Evolutionary conservation across 768 basidiomycete species (phyloP), one percentile per base, ranked within the genome.

Genomic region (Boletellus sp.): DNA sequence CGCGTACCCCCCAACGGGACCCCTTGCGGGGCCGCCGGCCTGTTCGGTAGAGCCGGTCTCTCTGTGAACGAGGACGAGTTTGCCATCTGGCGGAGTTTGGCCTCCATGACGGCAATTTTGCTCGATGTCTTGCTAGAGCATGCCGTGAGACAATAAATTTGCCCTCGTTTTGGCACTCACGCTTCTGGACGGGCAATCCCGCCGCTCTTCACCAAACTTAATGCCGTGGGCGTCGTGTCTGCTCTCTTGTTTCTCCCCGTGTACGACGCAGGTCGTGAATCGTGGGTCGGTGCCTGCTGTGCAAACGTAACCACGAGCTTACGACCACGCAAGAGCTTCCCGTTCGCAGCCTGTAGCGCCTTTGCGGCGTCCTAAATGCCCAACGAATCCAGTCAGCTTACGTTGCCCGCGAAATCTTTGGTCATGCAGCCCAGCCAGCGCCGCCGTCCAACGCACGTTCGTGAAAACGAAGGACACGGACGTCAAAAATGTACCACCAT

Each of bases 21-120:
- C 31, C n/a, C 34, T 23, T 35, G 42, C 12, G 32, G 16, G 31
- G 46, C 48, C 4, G 16, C 22, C 1, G 68, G 66, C 42, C 54
- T 68, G 15, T 17, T 47, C 10, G 66, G 66, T 8, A 67, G 38
- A 13, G 42, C 51, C 15, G 64, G 55, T 47, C 51, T 52, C 24
- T 66, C 63, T 0, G 42, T 34, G 23, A 61, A 61, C 2, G 54
- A 22, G 1, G 58, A 59, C 13, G 60, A 64, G 48, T 51, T 64
- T 58, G 83, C 81, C 79, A 96, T 83, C 54, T 90, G 81, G 16
- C 83, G 79, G 20, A 99, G 74, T 68, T 99, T 99, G 3, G 95
- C 95, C 70, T 99, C 96, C 78, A 97, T 87, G 61, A 86, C 80
- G 8, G 94, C 93, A 58, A 99, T 99, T 70, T 97, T 96, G 58